Conservation (phyloP, 495 filamentous ascomycete species). For the Oleoguttula mirabilis region DNA sequence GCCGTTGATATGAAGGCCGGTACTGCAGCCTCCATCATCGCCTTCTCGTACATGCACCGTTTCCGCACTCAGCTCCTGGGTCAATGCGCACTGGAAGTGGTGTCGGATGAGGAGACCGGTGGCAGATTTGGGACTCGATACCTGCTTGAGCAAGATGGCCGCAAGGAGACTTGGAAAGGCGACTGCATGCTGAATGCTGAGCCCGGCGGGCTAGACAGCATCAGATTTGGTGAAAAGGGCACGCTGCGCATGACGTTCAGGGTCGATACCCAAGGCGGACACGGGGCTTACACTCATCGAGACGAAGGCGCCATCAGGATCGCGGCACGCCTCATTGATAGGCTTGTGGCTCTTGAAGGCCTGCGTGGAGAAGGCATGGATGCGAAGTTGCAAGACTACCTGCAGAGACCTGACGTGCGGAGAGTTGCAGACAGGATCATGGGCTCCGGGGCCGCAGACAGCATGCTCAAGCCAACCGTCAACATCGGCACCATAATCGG, state of each 20-base stretch:
- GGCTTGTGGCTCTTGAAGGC: constrained; percentile 1
- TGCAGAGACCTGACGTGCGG: constrained; percentile 8
- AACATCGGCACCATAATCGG: constrained; percentile 18
- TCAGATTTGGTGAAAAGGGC: constrained; percentile 19
- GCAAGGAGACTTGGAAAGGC: constrained; percentile 10
- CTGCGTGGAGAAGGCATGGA: constrained; percentile 1
- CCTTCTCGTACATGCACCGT: constrained; percentile 12
- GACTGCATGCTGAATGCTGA: constrained; percentile 20
- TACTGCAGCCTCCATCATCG: constrained; percentile 17
- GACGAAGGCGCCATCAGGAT: constrained; percentile 8
- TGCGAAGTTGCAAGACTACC: constrained; percentile 2
- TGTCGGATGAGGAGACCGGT: constrained; percentile 20
- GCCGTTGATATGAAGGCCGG: constrained; percentile 21
- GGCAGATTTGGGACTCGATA: constrained; percentile 17
- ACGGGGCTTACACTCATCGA: constrained; percentile 10
- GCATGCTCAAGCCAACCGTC: constrained; percentile 14
- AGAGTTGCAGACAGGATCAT: constrained; percentile 17
- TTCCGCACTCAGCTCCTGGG: constrained; percentile 4
- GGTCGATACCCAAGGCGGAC: constrained; percentile 12
- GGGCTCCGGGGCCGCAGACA: constrained; percentile 16
- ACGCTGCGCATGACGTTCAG: constrained; percentile 17
- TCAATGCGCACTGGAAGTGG: constrained; percentile 10
- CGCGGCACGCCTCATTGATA: constrained; percentile 4
- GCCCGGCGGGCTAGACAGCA: constrained; percentile 14
- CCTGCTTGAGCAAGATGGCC: constrained; percentile 9